Conservation (phyloP, 139 green algal species). For the Chlamydomonas incerta region DNA sequence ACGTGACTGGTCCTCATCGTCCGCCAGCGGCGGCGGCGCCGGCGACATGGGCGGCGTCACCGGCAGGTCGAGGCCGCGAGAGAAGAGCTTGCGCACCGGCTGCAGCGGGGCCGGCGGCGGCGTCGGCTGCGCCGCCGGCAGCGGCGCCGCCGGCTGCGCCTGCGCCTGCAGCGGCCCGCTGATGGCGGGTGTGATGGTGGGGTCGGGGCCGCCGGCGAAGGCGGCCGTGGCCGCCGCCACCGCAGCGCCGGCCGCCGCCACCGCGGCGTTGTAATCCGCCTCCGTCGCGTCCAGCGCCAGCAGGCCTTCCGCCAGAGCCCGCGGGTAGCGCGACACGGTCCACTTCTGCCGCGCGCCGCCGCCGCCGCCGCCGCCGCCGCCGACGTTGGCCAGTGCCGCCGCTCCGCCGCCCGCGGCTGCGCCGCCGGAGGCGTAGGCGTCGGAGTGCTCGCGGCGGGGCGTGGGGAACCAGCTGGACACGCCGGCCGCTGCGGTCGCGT, state of each 20-base stretch:
- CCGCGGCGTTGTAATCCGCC: neutral
- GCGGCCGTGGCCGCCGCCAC: neutral
- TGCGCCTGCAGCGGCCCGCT: too few species aligned
- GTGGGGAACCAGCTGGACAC: neutral
- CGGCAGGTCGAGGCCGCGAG: neutral
- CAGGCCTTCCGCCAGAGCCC: neutral
- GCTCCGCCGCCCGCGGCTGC: too few species aligned
- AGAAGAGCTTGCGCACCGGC: neutral
- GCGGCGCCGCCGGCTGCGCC: neutral
- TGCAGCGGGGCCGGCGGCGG: too few species aligned
- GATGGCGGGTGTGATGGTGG: neutral
- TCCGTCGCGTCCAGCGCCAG: neutral
- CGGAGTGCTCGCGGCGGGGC: neutral
- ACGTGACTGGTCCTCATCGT: neutral
- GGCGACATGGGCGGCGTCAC: conserved; percentile 2
- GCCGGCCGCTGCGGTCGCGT: neutral
- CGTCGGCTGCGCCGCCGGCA: neutral
- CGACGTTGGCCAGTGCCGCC: too few species aligned
- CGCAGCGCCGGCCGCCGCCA: neutral
- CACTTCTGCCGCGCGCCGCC: neutral
- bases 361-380: too few species aligned
- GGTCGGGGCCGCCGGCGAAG: neutral
- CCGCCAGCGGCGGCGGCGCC: neutral
- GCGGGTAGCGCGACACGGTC: neutral
- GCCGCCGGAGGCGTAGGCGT: too few species aligned